Base-by-base conservation (phyloP, 176 grass and related monocot genomes). In the Cenchrus fungigraminus region DNA sequence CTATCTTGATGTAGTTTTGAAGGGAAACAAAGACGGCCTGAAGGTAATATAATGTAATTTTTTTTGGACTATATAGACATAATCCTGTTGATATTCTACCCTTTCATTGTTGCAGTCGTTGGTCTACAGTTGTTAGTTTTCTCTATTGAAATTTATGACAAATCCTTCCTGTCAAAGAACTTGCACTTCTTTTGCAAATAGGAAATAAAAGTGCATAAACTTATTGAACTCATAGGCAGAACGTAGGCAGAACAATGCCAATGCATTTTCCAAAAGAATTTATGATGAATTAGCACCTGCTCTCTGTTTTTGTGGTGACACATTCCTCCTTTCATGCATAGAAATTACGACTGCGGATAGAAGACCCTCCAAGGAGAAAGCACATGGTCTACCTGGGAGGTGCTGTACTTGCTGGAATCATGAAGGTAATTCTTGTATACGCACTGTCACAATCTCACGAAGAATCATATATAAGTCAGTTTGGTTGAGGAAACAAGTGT, bases 361-460 rank as follows among this genome's bases (percentile, higher is more conserved):
- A 98, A 79, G 97, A 98, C 87, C 97, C 93, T 76, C 97, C 97
- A 49, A 88, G 93, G 59, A 94, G 91, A 86, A 99, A 99, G 76
- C 97, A 99, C 80, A 99, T 96, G 93, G 97, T 99, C 53, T 99
- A 96, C 86, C 80, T 96, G 50, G 93, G 97, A 82, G 97, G 93
- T 82, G 91, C 93, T 19, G 93, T 99, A 42, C 97, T 99, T 34
- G 93, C 97, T 89, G 91, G 97, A 86, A 99, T 99, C 75, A 99
- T 96, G 97, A 98, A 98, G 91, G 97, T 99, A 73, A 20, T 57
- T 77, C 42, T 55, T 37, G 12, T 62, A 16, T 53, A 66, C 14
- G 29, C 11, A 34, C 49, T 20, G 25, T 49, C 52, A 85, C 13
- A n/a, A 0, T 20, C 40, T 49, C 52, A 85, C 13, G n/a, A 0